phyloP scores from a whole-genome alignment of 352 stramenopile genomes.

The Blastocystis sp. region DNA sequence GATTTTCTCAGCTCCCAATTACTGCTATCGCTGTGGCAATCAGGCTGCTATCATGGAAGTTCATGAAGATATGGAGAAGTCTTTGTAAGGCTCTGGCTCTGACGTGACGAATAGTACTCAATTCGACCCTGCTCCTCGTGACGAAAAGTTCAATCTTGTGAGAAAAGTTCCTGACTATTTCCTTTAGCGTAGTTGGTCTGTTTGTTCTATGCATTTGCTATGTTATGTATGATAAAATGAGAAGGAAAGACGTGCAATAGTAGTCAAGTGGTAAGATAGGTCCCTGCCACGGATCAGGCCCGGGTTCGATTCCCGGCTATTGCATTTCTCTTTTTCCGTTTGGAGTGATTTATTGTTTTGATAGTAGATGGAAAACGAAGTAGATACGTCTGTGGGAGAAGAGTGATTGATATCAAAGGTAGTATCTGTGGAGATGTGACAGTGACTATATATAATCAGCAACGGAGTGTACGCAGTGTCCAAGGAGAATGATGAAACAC shows the following conservation, averaged over 20 bases:
- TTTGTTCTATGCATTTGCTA: not conserved
- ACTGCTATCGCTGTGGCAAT: conserved; percentile 80
- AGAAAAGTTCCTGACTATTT: conserved; percentile 84
- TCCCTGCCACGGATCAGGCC: conserved; percentile 58
- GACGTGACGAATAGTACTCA: conserved; percentile 67
- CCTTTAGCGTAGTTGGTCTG: conserved; percentile 68
- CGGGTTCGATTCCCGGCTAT: conserved; percentile 57
- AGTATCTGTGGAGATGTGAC: too few species aligned
- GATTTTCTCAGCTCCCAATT: conserved; percentile 77
- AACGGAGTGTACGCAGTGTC: too few species aligned
- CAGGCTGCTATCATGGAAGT: conserved; percentile 83
- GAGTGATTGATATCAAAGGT: too few species aligned
- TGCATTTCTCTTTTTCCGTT: conserved; percentile 17
- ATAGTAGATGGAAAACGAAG: too few species aligned
- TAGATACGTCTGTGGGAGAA: too few species aligned
- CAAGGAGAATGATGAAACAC: too few species aligned
- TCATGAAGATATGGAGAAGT: conserved; percentile 64
- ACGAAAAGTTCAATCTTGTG: conserved; percentile 83
- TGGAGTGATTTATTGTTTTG: too few species aligned
- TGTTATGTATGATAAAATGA: not conserved
- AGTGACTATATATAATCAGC: too few species aligned
- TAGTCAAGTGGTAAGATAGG: conserved; percentile 61
- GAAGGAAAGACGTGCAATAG: not conserved
- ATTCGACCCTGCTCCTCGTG: conserved; percentile 78
- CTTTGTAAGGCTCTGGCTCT: not conserved